Conservation (phyloP, 495 filamentous ascomycete species). For the Penicillium simplicissimum region DNA sequence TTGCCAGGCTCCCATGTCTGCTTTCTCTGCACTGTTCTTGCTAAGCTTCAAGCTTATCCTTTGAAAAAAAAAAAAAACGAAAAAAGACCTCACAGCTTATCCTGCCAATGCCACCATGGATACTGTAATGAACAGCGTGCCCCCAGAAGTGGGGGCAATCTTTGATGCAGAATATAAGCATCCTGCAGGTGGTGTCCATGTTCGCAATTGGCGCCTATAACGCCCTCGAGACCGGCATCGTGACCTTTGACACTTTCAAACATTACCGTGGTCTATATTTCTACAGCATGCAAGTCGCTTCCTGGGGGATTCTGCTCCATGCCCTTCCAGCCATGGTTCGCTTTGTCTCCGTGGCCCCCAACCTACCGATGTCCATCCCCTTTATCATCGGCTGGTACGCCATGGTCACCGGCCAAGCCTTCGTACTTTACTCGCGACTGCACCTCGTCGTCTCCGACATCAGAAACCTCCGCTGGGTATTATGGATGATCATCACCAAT, state of each 20-base stretch:
- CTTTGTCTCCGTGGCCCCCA: neutral
- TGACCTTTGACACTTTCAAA: conserved; percentile 38
- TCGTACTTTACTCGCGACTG: conserved; percentile 66
- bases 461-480: conserved; percentile 42
- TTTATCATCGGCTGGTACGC: conserved; percentile 54
- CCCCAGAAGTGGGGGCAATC: conserved; percentile 9
- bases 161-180: conserved; percentile 10
- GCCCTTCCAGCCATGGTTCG: conserved; percentile 15
- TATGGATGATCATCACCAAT: conserved; percentile 58
- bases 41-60: neutral
- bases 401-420: conserved; percentile 64
- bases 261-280: conserved; percentile 40
- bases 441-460: conserved; percentile 54
- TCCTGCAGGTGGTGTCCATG: conserved; percentile 16
- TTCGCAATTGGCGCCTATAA: conserved; percentile 33
- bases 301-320: conserved; percentile 34
- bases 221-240: conserved; percentile 33
- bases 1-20: neutral
- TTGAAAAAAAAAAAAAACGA: neutral
- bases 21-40: neutral
- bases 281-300: conserved; percentile 37
- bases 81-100: neutral
- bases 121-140: conserved; percentile 9
- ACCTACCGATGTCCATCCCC: conserved; percentile 1
- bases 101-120: conserved; percentile 17